These are phyloP conservation scores for Lentinula novae-zelandiae DNA, from an alignment of 1,284 basidiomycete genomes.

Conservation along the genomic window DNA sequence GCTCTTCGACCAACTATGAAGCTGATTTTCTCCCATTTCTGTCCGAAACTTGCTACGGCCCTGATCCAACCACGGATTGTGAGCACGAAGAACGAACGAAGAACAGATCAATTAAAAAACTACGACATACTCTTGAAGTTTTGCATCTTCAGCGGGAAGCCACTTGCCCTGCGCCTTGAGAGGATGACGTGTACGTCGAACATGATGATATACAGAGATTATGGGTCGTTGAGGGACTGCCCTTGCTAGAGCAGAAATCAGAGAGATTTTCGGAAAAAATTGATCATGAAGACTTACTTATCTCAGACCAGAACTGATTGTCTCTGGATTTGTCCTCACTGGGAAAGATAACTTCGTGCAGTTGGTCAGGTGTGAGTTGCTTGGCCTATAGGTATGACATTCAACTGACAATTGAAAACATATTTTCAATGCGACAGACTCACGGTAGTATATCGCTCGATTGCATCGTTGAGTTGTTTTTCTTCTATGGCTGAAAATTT, in stretches of 20 bases:
- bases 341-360: conserved; percentile 62
- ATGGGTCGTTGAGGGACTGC: conserved; percentile 72
- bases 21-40: conserved; percentile 76
- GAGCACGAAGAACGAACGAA: neutral
- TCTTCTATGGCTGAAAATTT: conserved; percentile 79
- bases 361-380: conserved; percentile 46
- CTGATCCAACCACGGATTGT: conserved; percentile 29
- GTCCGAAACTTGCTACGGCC: conserved; percentile 66
- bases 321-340: conserved; percentile 58
- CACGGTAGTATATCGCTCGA: conserved; percentile 61
- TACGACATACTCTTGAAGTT: conserved; percentile 53
- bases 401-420: neutral
- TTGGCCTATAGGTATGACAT: conserved; percentile 33
- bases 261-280: neutral
- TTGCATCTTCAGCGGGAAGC: conserved; percentile 63
- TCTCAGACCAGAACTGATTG: conserved; percentile 70
- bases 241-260: conserved; percentile 40
- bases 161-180: conserved; percentile 67
- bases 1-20: conserved; percentile 65
- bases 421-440: conserved; percentile 20
- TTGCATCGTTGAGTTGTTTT: conserved; percentile 55
- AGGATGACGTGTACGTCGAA: conserved; percentile 67
- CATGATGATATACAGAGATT: conserved; percentile 78
- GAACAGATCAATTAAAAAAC: neutral
- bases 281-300: conserved; percentile 47